Evolutionary conservation across 164 flowering plant species (phyloP), one percentile per base, ranked within the genome.

Genomic region (Magnolia sinica): DNA sequence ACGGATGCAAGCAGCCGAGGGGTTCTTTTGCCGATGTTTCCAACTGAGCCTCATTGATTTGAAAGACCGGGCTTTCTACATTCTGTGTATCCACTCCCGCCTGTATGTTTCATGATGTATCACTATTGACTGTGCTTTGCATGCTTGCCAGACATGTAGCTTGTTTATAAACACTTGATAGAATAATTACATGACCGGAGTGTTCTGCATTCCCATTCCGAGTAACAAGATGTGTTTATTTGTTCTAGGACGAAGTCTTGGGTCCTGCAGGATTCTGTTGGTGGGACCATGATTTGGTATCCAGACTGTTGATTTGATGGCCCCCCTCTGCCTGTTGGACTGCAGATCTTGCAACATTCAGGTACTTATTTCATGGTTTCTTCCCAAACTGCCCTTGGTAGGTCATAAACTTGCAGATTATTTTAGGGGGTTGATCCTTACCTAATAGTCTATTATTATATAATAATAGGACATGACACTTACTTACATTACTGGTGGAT

Each of bases 1-100:
- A 87, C 72, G 95, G 91, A 81, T 70, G 80, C 83, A 93, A 93
- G 87, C 93, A 89, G 79, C 87, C 84, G 4, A 87, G 88, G 72
- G 83, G 91, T 68, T 86, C 89, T 63, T 29, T 75, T 16, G 76
- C 80, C 52, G 78, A 83, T 77, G 71, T 67, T 78, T 70, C 74
- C 66, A 51, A 68, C 50, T 68, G 71, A 68, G 20, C 49, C 19
- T 65, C 6, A 7, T 68, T 11, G 61, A 55, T 55, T 16, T 11
- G 61, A 55, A 55, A 55, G 13, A 55, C 10, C 61, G 4, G 0
- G 13, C 61, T 55, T 55, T 55, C 61, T 55, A 16, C 61, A 55
- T 55, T 8, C 61, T 16, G 18, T 55, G 61, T 55, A 16, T 55
- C 18, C 10, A 0, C 61, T 55, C 11, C 13, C 18, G 4, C 61